Evolutionary conservation across 176 grass and related monocot species (phyloP).

Genomic region (Echinochloa phyllopogon): DNA sequence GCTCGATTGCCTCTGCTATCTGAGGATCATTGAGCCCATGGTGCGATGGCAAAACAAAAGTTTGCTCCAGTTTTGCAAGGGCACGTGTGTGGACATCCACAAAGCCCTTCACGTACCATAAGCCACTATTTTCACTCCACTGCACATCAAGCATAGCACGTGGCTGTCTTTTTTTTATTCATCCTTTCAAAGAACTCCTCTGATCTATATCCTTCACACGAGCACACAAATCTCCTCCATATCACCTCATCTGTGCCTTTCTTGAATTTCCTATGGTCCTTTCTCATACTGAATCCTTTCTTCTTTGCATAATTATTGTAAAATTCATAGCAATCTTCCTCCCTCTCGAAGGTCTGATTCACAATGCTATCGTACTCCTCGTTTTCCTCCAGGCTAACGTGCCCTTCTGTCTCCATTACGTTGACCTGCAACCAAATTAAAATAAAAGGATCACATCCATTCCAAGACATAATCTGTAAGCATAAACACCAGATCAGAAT

Average conservation of each 20-base stretch:
- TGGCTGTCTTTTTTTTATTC: not conserved
- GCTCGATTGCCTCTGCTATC: too few relatives aligned
- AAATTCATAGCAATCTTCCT: not conserved
- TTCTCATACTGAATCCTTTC: not conserved
- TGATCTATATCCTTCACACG: not conserved
- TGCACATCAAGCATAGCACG: not conserved
- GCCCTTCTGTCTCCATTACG: not conserved
- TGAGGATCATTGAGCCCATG: too few relatives aligned
- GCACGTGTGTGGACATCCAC: not conserved
- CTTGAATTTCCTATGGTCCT: not conserved
- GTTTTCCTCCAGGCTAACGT: not conserved
- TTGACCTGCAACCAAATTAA: not conserved
- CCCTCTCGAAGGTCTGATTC: not conserved
- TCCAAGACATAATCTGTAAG: too few relatives aligned
- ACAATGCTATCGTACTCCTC: not conserved
- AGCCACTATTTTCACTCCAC: not conserved
- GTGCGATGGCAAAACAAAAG: not conserved
- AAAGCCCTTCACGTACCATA: not conserved
- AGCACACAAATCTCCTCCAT: not conserved
- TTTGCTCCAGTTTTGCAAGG: too few relatives aligned
- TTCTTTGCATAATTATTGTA: not conserved
- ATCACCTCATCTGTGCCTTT: not conserved
- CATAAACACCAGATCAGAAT: too few relatives aligned
- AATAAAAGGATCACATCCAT: too few relatives aligned
- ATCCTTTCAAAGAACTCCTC: not conserved